Percentiles rank a stretch among this genome's conserved stretches.
phyloP scores from a whole-genome alignment of 352 stramenopile species.

The Phytophthora uliginosa region DNA sequence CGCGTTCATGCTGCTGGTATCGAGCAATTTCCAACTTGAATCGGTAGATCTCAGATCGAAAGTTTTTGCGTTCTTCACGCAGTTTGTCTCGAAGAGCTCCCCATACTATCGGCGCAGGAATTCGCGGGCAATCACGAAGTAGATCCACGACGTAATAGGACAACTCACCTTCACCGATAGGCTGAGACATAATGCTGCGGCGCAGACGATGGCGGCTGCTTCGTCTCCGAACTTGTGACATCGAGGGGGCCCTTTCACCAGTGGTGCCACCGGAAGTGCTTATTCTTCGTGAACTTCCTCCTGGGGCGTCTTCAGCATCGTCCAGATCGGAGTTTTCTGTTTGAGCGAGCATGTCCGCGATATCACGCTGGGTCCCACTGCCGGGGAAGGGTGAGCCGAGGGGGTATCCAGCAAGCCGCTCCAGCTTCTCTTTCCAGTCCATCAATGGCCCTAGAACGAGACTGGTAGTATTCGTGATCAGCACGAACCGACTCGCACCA shows the following conservation, averaged over 20 bases:
- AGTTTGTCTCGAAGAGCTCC: constrained; percentile 61
- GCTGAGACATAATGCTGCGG: constrained; percentile 19
- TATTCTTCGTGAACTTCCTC: constrained; percentile 8
- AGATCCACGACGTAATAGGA: constrained; percentile 77
- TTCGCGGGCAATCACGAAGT: constrained; percentile 63
- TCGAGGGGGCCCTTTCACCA: constrained; percentile 7
- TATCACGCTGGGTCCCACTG: constrained; percentile 22
- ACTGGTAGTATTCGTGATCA: constrained; percentile 58
- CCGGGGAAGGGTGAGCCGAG: constrained; percentile 6
- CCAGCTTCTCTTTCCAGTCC: constrained; percentile 70
- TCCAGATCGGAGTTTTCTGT: constrained; percentile 20
- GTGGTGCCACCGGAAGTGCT: constrained; percentile 13
- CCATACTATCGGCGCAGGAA: constrained; percentile 54
- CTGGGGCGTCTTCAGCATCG: constrained; percentile 11
- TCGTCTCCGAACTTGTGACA: constrained; percentile 32
- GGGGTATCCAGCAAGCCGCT: constrained; percentile 34
- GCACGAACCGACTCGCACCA: constrained; percentile 60
- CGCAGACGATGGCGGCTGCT: constrained; percentile 40
- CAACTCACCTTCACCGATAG: constrained; percentile 52
- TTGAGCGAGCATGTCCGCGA: constrained; percentile 34
- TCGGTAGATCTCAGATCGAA: constrained; percentile 70
- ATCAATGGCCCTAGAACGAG: constrained; percentile 49
- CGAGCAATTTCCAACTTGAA: constrained; percentile 69
- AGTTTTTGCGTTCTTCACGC: constrained; percentile 66
- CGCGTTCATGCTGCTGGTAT: constrained; percentile 62